Conservation (phyloP, 225 moss, liverwort and hornwort genomes). For the Pseudisothecium myosuroides region DNA sequence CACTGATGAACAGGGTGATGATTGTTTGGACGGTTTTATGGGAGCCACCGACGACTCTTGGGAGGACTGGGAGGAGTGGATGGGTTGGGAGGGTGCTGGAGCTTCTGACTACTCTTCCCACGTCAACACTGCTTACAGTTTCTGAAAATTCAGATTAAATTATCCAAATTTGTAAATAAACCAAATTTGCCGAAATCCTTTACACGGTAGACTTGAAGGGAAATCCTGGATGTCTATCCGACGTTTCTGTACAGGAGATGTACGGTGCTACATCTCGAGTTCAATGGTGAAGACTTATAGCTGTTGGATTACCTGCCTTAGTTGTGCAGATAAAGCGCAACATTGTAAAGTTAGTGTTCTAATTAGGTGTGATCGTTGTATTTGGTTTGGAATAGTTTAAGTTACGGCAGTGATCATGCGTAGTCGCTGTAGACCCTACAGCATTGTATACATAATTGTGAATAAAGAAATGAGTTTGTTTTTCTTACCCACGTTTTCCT, state of each 20-base stretch:
- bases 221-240: background rate
- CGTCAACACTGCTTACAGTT: conserved; percentile 27
- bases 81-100: conserved; percentile 87
- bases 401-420: background rate
- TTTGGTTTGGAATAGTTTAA: background rate
- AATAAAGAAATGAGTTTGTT: background rate
- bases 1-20: conserved; percentile 20
- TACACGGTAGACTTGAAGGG: background rate
- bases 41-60: conserved; percentile 67
- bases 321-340: background rate
- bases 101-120: conserved; percentile 58
- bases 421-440: background rate
- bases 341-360: background rate
- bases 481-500: background rate
- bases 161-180: background rate
- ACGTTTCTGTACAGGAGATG: background rate
- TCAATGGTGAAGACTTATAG: background rate
- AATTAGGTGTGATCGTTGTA: background rate
- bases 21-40: conserved; percentile 52
- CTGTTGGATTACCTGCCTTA: background rate
- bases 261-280: background rate
- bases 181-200: conserved; percentile 18
- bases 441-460: background rate
- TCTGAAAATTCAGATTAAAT: background rate
- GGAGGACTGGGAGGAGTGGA: conserved; percentile 95